A percentile compares a stretch with the other conserved stretches of the same genome.
phyloP scores from a whole-genome alignment of 441 rosid species.

The Jatropha podagrica region DNA sequence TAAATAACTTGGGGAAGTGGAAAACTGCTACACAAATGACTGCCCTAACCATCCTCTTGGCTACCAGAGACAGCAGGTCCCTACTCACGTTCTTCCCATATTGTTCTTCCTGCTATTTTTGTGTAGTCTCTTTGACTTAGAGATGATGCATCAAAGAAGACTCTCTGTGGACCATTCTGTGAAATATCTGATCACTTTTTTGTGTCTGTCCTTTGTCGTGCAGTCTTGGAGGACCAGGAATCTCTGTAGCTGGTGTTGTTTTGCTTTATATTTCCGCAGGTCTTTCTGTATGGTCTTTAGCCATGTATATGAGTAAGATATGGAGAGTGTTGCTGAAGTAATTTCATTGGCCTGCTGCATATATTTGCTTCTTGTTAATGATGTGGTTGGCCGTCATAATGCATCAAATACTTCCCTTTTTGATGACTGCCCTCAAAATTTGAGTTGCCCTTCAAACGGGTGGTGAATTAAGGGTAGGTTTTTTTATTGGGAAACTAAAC shows the following conservation, averaged over 20 bases:
- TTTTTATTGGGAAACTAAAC: background rate
- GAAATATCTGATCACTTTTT: constrained; percentile 17
- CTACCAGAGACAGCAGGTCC: constrained; percentile 34
- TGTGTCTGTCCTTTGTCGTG: constrained; percentile 6
- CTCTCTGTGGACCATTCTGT: background rate
- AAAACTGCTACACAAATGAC: constrained; percentile 97
- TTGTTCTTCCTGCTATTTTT: constrained; percentile 5
- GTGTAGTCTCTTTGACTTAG: background rate
- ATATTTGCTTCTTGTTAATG: constrained; percentile 15
- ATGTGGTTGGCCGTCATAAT: constrained; percentile 2
- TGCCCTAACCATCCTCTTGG: constrained; percentile 83
- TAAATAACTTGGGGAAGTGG: constrained; percentile 95
- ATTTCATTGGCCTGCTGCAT: constrained; percentile 24
- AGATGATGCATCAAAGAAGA: background rate
- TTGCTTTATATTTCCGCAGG: constrained; percentile 92
- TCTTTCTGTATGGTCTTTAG: constrained; percentile 82
- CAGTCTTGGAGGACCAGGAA: constrained; percentile 63
- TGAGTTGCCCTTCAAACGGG: constrained; percentile 13
- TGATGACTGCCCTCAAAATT: constrained; percentile 10
- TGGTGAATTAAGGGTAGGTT: constrained; percentile 12
- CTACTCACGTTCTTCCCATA: background rate
- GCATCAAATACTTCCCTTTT: constrained; percentile 3
- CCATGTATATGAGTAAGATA: constrained; percentile 81
- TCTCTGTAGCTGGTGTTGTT: constrained; percentile 57
- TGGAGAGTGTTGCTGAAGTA: constrained; percentile 73